Percentiles rank a stretch among this genome's conserved stretches.
Conservation (phyloP, 2,329 filamentous ascomycete genomes). For the Tricladium varicosporioides region DNA sequence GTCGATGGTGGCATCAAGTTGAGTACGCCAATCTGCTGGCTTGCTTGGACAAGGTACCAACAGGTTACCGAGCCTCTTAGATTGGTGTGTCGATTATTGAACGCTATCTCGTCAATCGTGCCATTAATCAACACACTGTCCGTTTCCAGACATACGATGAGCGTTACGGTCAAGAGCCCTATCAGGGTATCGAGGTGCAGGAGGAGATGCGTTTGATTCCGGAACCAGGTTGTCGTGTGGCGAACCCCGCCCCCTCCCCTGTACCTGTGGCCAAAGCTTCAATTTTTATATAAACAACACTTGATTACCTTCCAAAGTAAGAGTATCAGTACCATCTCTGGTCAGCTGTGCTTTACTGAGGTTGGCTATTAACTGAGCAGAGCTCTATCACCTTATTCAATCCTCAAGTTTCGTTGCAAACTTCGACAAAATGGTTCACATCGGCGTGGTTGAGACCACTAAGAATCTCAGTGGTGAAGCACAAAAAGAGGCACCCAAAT, state of each 20-base stretch:
- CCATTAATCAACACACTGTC: slow-evolving; percentile 5
- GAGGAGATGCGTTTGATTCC: slow-evolving; percentile 1
- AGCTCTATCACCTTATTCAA: not conserved
- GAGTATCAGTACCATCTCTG: not conserved
- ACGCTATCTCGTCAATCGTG: not conserved
- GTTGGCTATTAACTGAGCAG: not conserved
- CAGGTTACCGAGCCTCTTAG: not conserved
- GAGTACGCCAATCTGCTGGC: not conserved
- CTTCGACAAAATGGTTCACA: slow-evolving; percentile 8
- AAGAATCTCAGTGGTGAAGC: slow-evolving; percentile 24
- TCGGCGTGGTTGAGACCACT: not conserved
- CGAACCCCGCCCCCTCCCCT: slow-evolving; percentile 7
- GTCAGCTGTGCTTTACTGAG: not conserved
- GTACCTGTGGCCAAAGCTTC: not conserved
- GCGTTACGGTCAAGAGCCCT: slow-evolving; percentile 7
- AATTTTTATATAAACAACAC: slow-evolving; percentile 2
- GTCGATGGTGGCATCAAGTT: slow-evolving; percentile 2
- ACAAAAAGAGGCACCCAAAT: slow-evolving; percentile 46
- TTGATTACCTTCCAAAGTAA: not conserved
- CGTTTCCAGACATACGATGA: slow-evolving; percentile 15
- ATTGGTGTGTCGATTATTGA: not conserved
- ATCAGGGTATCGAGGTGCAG: slow-evolving; percentile 11
- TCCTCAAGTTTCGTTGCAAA: not conserved
- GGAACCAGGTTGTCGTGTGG: slow-evolving; percentile 5
- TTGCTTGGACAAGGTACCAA: not conserved